These are phyloP conservation scores for Apiotrichum montevideense DNA, from an alignment of 1,284 basidiomycete species.

Conservation along the genomic window DNA sequence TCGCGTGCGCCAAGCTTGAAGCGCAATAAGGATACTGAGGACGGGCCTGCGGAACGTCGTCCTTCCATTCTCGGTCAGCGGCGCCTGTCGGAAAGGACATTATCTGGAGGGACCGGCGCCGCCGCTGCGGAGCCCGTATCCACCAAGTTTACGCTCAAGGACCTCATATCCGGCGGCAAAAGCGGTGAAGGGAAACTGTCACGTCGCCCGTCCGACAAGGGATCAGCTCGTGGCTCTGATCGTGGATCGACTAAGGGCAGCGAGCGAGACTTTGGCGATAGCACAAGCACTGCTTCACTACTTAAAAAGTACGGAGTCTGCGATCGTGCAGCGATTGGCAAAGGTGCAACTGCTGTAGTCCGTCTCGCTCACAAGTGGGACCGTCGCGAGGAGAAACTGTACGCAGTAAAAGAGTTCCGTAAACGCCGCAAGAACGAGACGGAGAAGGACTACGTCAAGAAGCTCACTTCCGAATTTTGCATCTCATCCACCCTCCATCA, in stretches of 20 bases:
- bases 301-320: slow-evolving; percentile 95
- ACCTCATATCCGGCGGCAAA: slow-evolving; percentile 56
- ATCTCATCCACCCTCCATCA: slow-evolving; percentile 97
- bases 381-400: slow-evolving; percentile 91
- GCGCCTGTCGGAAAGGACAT: slow-evolving; percentile 25
- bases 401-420: slow-evolving; percentile 98
- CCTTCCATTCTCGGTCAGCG: slow-evolving; percentile 12
- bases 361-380: slow-evolving; percentile 98
- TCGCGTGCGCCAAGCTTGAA: slow-evolving; percentile 32
- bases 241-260: slow-evolving; percentile 41
- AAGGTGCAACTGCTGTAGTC: slow-evolving; percentile 95
- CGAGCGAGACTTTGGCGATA: slow-evolving; percentile 30
- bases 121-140: slow-evolving; percentile 20
- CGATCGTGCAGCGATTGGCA: slow-evolving; percentile 93
- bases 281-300: slow-evolving; percentile 48
- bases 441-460: slow-evolving; percentile 99
- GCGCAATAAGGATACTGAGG: slow-evolving; percentile 17
- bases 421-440: slow-evolving; percentile 97
- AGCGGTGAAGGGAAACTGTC: slow-evolving; percentile 55
- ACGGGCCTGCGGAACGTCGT: slow-evolving; percentile 2
- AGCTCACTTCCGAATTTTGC: slow-evolving; percentile 98
- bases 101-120: slow-evolving; percentile 22
- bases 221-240: slow-evolving; percentile 52
- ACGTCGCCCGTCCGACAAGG: slow-evolving; percentile 63
- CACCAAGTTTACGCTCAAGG: slow-evolving; percentile 73